Evolutionary conservation across 2,329 filamentous ascomycete genomes (phyloP).

Genomic region (Aspergillus ochraceoroseus): DNA sequence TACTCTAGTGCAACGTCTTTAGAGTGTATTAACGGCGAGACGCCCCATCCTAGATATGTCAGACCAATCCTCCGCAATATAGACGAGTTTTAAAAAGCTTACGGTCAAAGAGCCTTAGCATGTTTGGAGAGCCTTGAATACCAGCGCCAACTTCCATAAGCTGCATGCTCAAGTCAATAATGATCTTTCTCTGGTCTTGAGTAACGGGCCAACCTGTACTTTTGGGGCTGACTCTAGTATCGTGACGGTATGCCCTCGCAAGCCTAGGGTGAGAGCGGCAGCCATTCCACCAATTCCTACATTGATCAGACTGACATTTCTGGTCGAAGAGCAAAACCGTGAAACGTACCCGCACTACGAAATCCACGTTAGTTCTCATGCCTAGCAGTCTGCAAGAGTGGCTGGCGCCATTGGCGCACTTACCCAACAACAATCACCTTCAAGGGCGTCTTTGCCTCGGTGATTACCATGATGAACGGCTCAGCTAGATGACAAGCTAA

Average conservation of each 20-base stretch:
- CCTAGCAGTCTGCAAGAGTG: not conserved
- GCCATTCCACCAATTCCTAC: slow-evolving; percentile 38
- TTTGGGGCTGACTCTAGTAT: slow-evolving; percentile 35
- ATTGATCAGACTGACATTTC: slow-evolving; percentile 7
- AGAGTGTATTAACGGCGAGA: slow-evolving; percentile 32
- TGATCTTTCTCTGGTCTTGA: not conserved
- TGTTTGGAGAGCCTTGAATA: slow-evolving; percentile 77
- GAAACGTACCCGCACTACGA: slow-evolving; percentile 29
- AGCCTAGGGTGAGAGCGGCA: slow-evolving; percentile 33
- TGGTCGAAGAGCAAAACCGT: not conserved
- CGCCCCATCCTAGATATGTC: slow-evolving; percentile 31
- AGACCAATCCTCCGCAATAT: too few relatives aligned
- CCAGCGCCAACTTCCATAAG: slow-evolving; percentile 63
- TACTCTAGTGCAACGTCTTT: slow-evolving; percentile 34
- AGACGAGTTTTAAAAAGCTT: too few relatives aligned
- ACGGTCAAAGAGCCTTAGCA: slow-evolving; percentile 67
- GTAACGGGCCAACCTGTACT: slow-evolving; percentile 17
- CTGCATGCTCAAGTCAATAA: slow-evolving; percentile 19
- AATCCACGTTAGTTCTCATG: slow-evolving; percentile 11
- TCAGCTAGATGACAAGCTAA: not conserved
- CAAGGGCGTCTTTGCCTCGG: slow-evolving; percentile 27
- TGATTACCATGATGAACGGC: slow-evolving; percentile 19
- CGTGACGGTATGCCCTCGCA: slow-evolving; percentile 32
- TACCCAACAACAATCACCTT: slow-evolving; percentile 36
- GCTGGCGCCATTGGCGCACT: slow-evolving; percentile 9